Base-by-base conservation (phyloP, 305 asterid species). In the Fraxinus velutina region DNA sequence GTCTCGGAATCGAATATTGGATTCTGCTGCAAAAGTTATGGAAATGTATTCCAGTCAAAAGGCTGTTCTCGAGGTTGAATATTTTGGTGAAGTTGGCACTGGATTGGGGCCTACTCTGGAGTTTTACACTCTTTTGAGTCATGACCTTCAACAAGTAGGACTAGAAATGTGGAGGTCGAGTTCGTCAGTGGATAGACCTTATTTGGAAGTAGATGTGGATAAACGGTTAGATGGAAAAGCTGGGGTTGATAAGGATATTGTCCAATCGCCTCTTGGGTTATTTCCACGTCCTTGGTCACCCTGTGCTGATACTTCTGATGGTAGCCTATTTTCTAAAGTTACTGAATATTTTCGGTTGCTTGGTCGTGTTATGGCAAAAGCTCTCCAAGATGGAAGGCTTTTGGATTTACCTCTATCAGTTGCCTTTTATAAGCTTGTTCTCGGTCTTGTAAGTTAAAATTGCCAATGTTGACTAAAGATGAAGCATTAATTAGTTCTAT, bases 41-140 rank as follows among this genome's bases (percentile, higher is more conserved):
- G 98, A 96, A 85, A 91, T 96, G 99, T 96, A 94, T 87, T 93
- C 97, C 37, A 93, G 98, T 88, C 98, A 96, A 88, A 96, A 94
- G 83, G 98, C 98, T 86, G 97, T 94, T 82, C 98, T 94, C n/a
- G 99, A 96, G 89, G 98, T 96, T 76, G 98, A 94, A 84, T 96
- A 96, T 91, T 96, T 96, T 87, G 99, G 98, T 74, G 99, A 96
- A 88, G 99, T 84, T 84, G 99, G 99, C 79, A 93, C 98, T 32
- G 99, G 99, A 21, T 88, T 96, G 90, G 99, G 99, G n/a, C 99
- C 99, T 13, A 96, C 99, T 52, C 90, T 96, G 62, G 99, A 94
- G 88, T 96, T 96, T 82, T 96, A 93, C 87, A 96, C 99, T 9
- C 97, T 96, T 50, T 81, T 96, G 76, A 96, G 98, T 87, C 99